Evolutionary conservation across 1,139 yeast genomes (phyloP).

Genomic region (Geotrichum cucujoidarum): DNA sequence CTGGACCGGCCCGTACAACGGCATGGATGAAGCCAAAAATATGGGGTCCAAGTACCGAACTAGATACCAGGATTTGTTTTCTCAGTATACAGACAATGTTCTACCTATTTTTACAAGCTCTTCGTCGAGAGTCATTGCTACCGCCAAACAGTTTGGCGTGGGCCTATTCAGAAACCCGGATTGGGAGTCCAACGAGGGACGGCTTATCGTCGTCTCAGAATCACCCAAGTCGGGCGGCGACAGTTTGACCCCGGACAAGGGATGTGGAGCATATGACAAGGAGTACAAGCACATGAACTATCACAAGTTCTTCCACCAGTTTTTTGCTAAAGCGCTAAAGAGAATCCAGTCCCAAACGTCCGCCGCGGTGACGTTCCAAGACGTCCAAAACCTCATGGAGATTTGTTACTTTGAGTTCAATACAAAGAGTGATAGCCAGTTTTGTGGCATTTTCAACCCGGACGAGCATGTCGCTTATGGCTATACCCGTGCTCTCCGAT

Average conservation of each 20-base stretch:
- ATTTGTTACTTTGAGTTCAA: constrained; percentile 55
- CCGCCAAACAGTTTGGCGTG: constrained; percentile 21
- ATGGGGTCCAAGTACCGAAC: constrained; percentile 16
- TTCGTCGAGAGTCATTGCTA: constrained; percentile 20
- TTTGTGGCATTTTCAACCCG: constrained; percentile 50
- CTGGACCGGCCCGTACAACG: constrained; percentile 22
- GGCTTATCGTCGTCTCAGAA: constrained; percentile 17
- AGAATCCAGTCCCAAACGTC: constrained; percentile 9
- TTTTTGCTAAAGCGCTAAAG: constrained; percentile 6
- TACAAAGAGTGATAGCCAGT: constrained; percentile 45
- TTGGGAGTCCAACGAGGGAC: constrained; percentile 1
- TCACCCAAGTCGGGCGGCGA: constrained; percentile 16
- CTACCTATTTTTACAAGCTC: constrained; percentile 22
- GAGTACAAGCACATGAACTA: constrained; percentile 5
- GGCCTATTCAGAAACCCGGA: constrained; percentile 19
- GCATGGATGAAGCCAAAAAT: constrained; percentile 15
- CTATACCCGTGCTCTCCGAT: constrained; percentile 44
- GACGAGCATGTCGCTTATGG: constrained; percentile 46
- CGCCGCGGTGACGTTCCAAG: constrained; percentile 36
- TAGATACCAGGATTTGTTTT: constrained; percentile 17
- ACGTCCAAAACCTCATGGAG: constrained; percentile 40
- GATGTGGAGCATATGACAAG: constrained; percentile 14
- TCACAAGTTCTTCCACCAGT: constrained; percentile 11
- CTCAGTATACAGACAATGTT: not conserved
- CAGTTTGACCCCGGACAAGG: constrained; percentile 20